Conservation (phyloP, 2,329 filamentous ascomycete genomes). For the Aspergillus hortae region DNA sequence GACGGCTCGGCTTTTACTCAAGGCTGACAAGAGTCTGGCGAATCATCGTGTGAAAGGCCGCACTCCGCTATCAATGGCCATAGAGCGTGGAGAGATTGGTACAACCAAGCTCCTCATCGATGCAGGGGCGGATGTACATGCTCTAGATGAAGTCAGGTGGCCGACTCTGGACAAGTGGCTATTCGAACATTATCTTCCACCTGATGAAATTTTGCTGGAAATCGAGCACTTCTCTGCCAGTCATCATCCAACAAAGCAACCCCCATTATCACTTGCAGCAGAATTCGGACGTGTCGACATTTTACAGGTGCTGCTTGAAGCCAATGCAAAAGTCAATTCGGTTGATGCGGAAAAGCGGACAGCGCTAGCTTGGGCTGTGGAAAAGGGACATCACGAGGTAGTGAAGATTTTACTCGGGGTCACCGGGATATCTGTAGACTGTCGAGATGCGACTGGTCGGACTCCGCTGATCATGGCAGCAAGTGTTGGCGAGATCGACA, state of each 20-base stretch:
- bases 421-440: neutral
- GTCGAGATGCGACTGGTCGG: neutral
- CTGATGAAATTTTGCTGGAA: neutral
- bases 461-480: neutral
- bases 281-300: neutral
- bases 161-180: neutral
- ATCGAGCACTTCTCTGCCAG: neutral
- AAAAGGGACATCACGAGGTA: neutral
- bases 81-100: neutral
- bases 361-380: neutral
- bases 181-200: neutral
- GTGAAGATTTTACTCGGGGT: neutral
- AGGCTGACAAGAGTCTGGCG: neutral
- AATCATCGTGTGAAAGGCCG: neutral
- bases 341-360: neutral
- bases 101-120: neutral
- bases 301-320: neutral
- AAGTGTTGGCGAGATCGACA: neutral
- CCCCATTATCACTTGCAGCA: neutral
- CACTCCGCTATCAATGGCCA: neutral
- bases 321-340: neutral
- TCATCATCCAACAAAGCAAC: neutral
- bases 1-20: neutral
- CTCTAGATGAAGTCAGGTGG: neutral
- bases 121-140: neutral